Evolutionary conservation across 148 eudicot species (phyloP).

Genomic region (Nyssa sinensis): DNA sequence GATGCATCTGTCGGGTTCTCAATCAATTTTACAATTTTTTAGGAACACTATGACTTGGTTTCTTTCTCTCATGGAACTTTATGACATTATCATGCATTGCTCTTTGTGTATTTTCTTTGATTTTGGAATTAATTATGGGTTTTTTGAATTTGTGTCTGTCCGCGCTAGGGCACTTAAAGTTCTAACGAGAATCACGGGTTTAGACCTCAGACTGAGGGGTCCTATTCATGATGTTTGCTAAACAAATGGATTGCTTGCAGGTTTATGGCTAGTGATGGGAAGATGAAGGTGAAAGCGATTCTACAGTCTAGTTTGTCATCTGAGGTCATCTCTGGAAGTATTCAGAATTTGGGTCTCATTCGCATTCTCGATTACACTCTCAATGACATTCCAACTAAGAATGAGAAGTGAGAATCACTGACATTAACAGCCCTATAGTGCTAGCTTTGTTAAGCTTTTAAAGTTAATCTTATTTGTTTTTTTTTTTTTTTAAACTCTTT

Average conservation of each 20-base stretch:
- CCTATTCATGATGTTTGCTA: neutral
- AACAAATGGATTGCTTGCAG: conserved; percentile 31
- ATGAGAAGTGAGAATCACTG: conserved; percentile 67
- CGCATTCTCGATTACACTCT: conserved; percentile 66
- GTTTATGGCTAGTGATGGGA: conserved; percentile 85
- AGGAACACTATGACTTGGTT: neutral
- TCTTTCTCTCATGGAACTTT: too few species aligned
- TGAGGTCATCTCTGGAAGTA: conserved; percentile 62
- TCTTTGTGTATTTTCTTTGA: too few species aligned
- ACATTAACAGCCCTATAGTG: neutral
- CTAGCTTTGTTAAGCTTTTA: neutral
- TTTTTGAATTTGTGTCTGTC: neutral
- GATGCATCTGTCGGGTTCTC: too few species aligned
- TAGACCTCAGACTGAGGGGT: neutral
- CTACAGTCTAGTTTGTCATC: conserved; percentile 65
- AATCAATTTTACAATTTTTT: neutral
- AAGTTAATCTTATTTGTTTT: neutral
- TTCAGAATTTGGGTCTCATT: conserved; percentile 88
- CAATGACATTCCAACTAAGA: conserved; percentile 72
- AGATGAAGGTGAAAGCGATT: conserved; percentile 65
- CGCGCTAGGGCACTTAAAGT: too few species aligned
- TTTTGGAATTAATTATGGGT: too few species aligned
- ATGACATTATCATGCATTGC: too few species aligned
- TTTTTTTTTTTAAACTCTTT: conserved; percentile 8
- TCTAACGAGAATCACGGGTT: neutral